Conservation (phyloP, 306 rosid genomes). For the Adenanthera pavonina region DNA sequence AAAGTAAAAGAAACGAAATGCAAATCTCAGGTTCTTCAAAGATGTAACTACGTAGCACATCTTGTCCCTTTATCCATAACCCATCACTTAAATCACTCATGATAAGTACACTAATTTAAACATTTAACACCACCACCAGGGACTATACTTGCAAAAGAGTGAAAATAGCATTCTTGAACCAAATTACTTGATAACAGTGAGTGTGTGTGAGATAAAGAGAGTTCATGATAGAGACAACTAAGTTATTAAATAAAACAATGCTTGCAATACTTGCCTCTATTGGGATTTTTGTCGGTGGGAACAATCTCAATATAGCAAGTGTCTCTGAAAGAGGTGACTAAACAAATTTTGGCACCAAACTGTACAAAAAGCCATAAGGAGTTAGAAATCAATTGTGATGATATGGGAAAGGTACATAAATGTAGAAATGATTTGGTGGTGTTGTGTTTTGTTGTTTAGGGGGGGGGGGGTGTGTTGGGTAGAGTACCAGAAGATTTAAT, state of each 20-base stretch:
- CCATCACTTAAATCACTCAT: background rate
- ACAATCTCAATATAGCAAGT: conserved; percentile 89
- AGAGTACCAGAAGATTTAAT: background rate
- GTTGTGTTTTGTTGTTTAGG: no score
- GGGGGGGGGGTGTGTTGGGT: no score
- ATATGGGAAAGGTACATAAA: conserved; percentile 14
- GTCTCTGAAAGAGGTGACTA: conserved; percentile 92
- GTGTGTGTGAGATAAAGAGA: background rate
- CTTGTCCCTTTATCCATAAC: background rate
- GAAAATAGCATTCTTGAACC: background rate
- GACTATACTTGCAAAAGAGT: background rate
- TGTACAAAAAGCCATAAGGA: conserved; percentile 47
- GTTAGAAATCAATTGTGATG: conserved; percentile 42
- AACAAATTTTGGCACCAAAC: conserved; percentile 88
- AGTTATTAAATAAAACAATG: conserved; percentile 10
- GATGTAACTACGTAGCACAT: background rate
- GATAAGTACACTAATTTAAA: no score
- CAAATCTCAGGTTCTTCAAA: background rate
- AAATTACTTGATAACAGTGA: background rate
- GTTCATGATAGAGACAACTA: background rate
- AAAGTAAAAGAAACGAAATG: conserved; percentile 13
- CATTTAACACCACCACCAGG: background rate
- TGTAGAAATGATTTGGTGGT: conserved; percentile 8
- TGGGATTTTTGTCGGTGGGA: conserved; percentile 72
- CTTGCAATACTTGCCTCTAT: conserved; percentile 62